Base-by-base conservation (phyloP, 768 basidiomycete genomes). In the Daedaleopsis nitida region DNA sequence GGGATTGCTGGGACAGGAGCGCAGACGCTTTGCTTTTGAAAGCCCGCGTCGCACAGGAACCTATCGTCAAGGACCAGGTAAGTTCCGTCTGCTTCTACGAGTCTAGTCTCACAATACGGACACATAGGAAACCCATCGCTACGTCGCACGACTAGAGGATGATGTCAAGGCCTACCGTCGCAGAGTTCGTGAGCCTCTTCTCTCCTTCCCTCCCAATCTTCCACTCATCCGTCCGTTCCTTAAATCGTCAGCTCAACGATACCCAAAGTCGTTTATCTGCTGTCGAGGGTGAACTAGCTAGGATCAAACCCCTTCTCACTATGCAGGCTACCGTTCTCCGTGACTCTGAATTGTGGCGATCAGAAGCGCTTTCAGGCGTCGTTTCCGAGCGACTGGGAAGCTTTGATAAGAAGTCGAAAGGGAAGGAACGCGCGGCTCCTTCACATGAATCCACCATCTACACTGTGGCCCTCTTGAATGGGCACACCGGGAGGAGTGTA, bases 301-400 rank as follows among this genome's bases (percentile, higher is more conserved):
- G 84, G 62, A 79, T 92, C 2, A 84, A 85, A 50, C 91, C 91
- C 0, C 72, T 91, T 38, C 78, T 92, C 48, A 75, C 90, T 14
- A 84, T 90, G 81, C 84, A 87, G 51, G 83, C 87, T 32, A 63
- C 71, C 13, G 19, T 76, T 71, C 60, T 65, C 8, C 47, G 47
- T 8, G 64, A 65, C 12, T 51, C 63, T 3, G 27, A 52, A 14
- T 42, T 59, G 7, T 59, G 62, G 62, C 57, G 54, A 5, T 54
- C 57, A 5, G 54, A 62, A n/a, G 43, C 48, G 8, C 42, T 51
- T 2, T 38, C 50, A 9, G 17, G 54, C 12, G 14, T 42, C 6
- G 44, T 42, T 10, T 13, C 50, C 1, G 60, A 57, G n/a, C 51
- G 38, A 17, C 24, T 56, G 7, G 37, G 49, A 5, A 43, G 54